Base-by-base conservation (phyloP, 2,329 filamentous ascomycete genomes). In the Dothidotthia symphoricarpi region DNA sequence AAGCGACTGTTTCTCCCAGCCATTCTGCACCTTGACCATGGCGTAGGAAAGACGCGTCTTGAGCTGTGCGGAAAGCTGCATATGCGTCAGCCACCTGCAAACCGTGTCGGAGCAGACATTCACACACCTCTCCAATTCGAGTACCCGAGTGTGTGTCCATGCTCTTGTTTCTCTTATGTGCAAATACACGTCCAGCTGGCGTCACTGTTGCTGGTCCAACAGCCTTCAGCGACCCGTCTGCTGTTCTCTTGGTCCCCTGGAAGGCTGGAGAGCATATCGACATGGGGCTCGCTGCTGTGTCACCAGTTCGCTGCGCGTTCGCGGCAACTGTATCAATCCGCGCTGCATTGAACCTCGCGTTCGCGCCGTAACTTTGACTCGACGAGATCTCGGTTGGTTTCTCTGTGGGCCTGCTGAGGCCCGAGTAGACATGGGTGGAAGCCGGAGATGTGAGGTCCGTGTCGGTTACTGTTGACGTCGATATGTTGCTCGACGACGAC, bases 41-140 rank as follows among this genome's bases (percentile, higher is more conserved):
- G 91, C 91, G 66, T 96, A 96, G 6, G 88, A 88, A 17, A 97
- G 76, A 55, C 88, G 85, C 34, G 88, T 83, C 61, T 84, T 85
- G 35, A 97, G 76, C 60, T 91, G 86, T 37, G 83, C 80, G 27
- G 87, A 88, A 36, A 88, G 71, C 85, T 89, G 63, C 30, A 55
- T 45, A 43, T 28, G 34, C 41, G 44, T 66, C 40, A 66, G 60
- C 47, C 37, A 45, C 34, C 42, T 42, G 39, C 37, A 39, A 36
- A 38, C 27, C 22, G 34, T 16, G 30, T 37, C 25, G 34, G 32
- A 22, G 5, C 32, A 41, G 28, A 30, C 17, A 16, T 34, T 24
- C 26, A 74, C 74, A 54, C 75, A 93, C 86, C 76, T 94, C 87
- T 64, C 85, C 84, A 53, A 91, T 86, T 51, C 82, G 83, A 57